Conservation (phyloP, 108 stramenopile species). For the Fistulifera pelliculosa region DNA sequence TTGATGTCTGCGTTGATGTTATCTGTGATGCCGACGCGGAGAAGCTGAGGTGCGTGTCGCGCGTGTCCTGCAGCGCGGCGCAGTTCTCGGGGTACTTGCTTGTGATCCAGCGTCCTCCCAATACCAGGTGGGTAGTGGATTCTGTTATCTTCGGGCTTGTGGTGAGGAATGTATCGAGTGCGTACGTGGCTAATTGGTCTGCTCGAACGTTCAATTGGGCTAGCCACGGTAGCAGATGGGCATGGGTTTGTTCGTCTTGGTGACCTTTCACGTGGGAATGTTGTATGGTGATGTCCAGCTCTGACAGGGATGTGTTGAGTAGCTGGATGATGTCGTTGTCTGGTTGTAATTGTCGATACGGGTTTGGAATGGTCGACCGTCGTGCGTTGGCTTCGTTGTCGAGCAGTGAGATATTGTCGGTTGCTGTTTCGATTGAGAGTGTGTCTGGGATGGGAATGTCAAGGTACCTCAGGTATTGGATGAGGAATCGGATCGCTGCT, state of each 20-base stretch:
- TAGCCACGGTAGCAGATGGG: background rate
- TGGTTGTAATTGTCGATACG: background rate
- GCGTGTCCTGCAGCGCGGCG: no score
- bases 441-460: background rate
- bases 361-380: background rate
- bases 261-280: conserved; percentile 3
- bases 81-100: no score
- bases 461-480: background rate
- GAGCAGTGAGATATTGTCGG: background rate
- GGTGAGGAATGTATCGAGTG: background rate
- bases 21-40: no score
- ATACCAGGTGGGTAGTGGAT: no score
- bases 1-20: no score
- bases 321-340: background rate
- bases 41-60: no score
- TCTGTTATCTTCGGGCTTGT: no score
- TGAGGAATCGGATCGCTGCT: background rate
- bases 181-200: conserved; percentile 3
- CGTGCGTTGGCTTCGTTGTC: background rate
- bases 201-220: conserved; percentile 7
- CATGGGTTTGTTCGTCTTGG: background rate
- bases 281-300: background rate
- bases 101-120: no score
- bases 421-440: background rate
- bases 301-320: background rate